Evolutionary conservation across 257 asterid species (phyloP).

Genomic region (Solanum chaucha): DNA sequence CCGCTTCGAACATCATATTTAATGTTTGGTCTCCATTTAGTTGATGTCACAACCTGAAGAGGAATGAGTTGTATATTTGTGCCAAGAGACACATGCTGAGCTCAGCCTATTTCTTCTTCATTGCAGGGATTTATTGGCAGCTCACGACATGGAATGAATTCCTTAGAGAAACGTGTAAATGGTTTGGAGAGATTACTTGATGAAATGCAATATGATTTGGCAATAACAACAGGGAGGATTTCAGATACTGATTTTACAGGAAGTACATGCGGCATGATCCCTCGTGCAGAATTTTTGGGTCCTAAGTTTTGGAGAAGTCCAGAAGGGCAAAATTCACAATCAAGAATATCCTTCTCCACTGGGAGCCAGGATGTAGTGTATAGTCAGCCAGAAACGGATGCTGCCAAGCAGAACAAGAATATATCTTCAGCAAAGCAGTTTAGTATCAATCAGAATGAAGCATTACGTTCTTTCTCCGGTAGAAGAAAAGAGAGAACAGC

Average conservation of each 20-base stretch:
- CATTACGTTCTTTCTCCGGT: not conserved
- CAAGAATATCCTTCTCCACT: slow-evolving; percentile 15
- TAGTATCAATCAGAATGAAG: not conserved
- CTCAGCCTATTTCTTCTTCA: not conserved
- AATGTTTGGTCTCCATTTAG: not conserved
- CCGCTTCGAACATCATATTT: not conserved
- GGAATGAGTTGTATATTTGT: not conserved
- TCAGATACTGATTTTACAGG: slow-evolving; percentile 15
- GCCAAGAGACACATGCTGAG: not conserved
- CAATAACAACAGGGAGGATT: slow-evolving; percentile 23
- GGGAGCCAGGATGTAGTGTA: slow-evolving; percentile 7
- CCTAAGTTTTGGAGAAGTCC: slow-evolving; percentile 66
- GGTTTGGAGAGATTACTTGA: slow-evolving; percentile 70
- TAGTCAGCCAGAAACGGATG: not conserved
- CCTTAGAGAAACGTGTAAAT: slow-evolving; percentile 61
- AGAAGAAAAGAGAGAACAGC: slow-evolving; percentile 1
- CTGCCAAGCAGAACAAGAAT: not conserved
- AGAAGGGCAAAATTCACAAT: slow-evolving; percentile 25
- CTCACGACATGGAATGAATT: slow-evolving; percentile 67
- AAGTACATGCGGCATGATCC: slow-evolving; percentile 46
- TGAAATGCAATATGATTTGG: slow-evolving; percentile 59
- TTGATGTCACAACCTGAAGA: not conserved
- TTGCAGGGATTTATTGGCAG: slow-evolving; percentile 70
- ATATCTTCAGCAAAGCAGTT: not conserved
- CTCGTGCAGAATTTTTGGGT: slow-evolving; percentile 57